phyloP scores from a whole-genome alignment of 2,329 filamentous ascomycete species.

The Leptographium procerum region DNA sequence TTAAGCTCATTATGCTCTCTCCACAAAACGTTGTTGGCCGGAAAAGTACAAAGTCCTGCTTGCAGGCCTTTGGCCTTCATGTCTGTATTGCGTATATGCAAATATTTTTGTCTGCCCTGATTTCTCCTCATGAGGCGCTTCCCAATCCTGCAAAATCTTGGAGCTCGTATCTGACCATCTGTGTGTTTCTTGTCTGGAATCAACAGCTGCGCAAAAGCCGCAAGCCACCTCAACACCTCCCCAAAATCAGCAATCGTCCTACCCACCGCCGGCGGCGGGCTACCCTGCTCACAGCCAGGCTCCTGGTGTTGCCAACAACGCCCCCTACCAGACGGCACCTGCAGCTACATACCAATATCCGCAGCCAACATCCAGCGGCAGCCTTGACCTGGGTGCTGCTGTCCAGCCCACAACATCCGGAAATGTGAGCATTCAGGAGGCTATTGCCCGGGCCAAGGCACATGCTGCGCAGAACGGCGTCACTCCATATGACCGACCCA shows the following conservation, averaged over 20 bases:
- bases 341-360: conserved; percentile 27
- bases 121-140: not conserved
- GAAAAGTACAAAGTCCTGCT: conserved; percentile 1
- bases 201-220: conserved; percentile 14
- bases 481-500: conserved; percentile 47
- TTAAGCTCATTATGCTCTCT: not conserved
- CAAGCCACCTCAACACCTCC: conserved; percentile 5
- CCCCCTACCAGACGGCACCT: conserved; percentile 3
- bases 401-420: conserved; percentile 72
- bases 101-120: not conserved
- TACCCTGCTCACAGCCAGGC: conserved; percentile 6
- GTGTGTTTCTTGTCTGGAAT: not conserved
- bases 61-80: not conserved
- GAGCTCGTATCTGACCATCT: conserved; percentile 9
- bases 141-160: not conserved
- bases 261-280: conserved; percentile 11
- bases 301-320: conserved; percentile 3
- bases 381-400: conserved; percentile 59
- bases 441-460: conserved; percentile 72
- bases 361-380: conserved; percentile 62
- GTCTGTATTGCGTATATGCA: not conserved
- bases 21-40: not conserved
- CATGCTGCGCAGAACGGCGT: conserved; percentile 72
- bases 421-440: conserved; percentile 72
- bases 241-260: conserved; percentile 8